Percentiles rank a stretch among this genome's conserved stretches.
These are phyloP conservation scores for Pseudogymnoascus sp. DNA, from an alignment of 2,329 filamentous ascomycete species.

Conservation along the genomic window DNA sequence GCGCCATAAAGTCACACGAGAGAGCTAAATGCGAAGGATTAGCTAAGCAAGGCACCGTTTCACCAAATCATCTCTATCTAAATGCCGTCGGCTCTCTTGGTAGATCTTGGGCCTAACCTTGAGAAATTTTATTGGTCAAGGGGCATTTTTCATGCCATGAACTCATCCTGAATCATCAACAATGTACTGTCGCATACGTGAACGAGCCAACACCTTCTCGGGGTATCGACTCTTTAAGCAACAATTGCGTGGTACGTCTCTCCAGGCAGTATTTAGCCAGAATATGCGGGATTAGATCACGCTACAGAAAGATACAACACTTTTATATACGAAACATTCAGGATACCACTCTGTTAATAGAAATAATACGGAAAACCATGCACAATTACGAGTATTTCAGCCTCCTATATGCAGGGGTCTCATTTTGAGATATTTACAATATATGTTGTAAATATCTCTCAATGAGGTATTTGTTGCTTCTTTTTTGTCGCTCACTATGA, in stretches of 20 bases:
- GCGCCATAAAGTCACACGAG: not conserved
- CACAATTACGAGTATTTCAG: not conserved
- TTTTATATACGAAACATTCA: not conserved
- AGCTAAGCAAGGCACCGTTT: not conserved
- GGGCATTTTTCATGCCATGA: not conserved
- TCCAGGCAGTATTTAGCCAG: not conserved
- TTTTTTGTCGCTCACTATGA: not conserved
- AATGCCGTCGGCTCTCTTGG: not conserved
- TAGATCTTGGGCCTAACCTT: not conserved
- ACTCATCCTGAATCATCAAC: conserved; percentile 4
- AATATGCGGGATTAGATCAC: not conserved
- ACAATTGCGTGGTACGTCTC: not conserved
- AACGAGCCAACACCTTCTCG: not conserved
- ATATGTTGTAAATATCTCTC: not conserved
- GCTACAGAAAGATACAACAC: not conserved
- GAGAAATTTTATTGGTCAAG: not conserved
- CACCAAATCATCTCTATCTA: not conserved
- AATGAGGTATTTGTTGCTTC: conserved; percentile 2
- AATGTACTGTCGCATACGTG: not conserved
- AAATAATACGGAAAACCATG: not conserved
- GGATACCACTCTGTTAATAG: not conserved
- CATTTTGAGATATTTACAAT: not conserved
- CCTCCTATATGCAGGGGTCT: not conserved
- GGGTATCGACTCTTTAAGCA: not conserved
- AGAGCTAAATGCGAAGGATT: not conserved